Percentiles rank a stretch among this genome's conserved stretches.
These are phyloP conservation scores for Globisporangium yorkense DNA, from an alignment of 352 stramenopile genomes.

Conservation along the genomic window DNA sequence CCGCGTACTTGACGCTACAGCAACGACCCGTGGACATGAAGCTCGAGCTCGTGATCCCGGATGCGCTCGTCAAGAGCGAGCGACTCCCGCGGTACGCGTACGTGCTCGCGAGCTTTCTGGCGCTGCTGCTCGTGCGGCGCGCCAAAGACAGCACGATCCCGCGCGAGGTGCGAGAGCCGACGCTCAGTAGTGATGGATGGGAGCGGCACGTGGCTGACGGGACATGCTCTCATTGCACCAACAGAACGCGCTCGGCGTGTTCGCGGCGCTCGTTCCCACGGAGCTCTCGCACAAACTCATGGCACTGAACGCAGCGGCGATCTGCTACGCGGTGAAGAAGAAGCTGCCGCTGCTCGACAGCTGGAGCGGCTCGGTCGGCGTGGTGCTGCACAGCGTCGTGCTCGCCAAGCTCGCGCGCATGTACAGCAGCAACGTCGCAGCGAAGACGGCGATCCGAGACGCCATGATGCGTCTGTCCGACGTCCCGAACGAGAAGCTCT, in stretches of 20 bases:
- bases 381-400: slow-evolving; percentile 36
- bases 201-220: neutral
- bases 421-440: slow-evolving; percentile 37
- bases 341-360: slow-evolving; percentile 29
- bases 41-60: slow-evolving; percentile 13
- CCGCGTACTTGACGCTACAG: neutral
- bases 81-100: slow-evolving; percentile 12
- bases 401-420: slow-evolving; percentile 38
- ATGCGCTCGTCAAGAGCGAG: slow-evolving; percentile 4
- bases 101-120: slow-evolving; percentile 7
- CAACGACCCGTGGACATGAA: slow-evolving; percentile 2
- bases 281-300: slow-evolving; percentile 7
- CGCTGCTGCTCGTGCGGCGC: slow-evolving; percentile 13
- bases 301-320: slow-evolving; percentile 16
- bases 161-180: slow-evolving; percentile 9
- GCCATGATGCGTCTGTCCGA: slow-evolving; percentile 26
- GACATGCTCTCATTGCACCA: neutral
- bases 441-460: slow-evolving; percentile 36
- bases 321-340: slow-evolving; percentile 43
- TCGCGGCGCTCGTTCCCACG: slow-evolving; percentile 1
- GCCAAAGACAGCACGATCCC: slow-evolving; percentile 15
- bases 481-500: slow-evolving; percentile 21
- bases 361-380: slow-evolving; percentile 46
- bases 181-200: no score
- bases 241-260: slow-evolving; percentile 2